phyloP scores from a whole-genome alignment of 1,139 yeast species.

The Zygotorulaspora mrakii region DNA sequence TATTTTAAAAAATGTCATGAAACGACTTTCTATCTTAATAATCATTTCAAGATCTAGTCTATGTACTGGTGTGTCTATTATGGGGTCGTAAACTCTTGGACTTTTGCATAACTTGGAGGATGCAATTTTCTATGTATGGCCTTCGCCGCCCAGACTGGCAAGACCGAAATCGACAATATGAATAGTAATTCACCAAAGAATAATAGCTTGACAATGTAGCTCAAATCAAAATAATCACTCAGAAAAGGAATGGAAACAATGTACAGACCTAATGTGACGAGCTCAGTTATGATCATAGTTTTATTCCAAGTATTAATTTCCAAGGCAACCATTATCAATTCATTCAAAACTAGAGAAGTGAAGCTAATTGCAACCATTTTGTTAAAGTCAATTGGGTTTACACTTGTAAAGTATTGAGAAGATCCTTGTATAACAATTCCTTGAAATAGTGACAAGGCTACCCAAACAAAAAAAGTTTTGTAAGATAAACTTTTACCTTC shows the following conservation, averaged over 20 bases:
- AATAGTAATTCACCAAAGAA: slow-evolving; percentile 69
- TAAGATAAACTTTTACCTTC: slow-evolving; percentile 83
- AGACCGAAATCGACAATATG: slow-evolving; percentile 64
- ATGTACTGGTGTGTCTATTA: slow-evolving; percentile 13
- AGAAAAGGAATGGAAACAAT: slow-evolving; percentile 77
- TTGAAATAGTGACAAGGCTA: slow-evolving; percentile 78
- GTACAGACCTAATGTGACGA: slow-evolving; percentile 65
- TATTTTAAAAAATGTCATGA: no score
- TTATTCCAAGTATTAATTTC: slow-evolving; percentile 89
- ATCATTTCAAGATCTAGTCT: no score
- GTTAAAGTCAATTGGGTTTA: slow-evolving; percentile 53
- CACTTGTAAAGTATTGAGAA: slow-evolving; percentile 70
- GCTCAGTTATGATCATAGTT: slow-evolving; percentile 68
- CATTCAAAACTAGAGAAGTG: slow-evolving; percentile 76
- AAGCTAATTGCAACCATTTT: slow-evolving; percentile 82
- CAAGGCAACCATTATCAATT: slow-evolving; percentile 87
- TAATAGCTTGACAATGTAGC: slow-evolving; percentile 52
- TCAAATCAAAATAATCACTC: slow-evolving; percentile 75
- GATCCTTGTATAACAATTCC: slow-evolving; percentile 78
- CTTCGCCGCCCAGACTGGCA: slow-evolving; percentile 88
- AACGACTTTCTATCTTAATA: no score
- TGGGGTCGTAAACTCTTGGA: slow-evolving; percentile 51
- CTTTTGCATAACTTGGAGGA: slow-evolving; percentile 98
- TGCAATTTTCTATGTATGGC: slow-evolving; percentile 68
- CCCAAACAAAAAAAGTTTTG: slow-evolving; percentile 89